Base-by-base conservation (phyloP, 495 filamentous ascomycete genomes). In the Evernia prunastri region DNA sequence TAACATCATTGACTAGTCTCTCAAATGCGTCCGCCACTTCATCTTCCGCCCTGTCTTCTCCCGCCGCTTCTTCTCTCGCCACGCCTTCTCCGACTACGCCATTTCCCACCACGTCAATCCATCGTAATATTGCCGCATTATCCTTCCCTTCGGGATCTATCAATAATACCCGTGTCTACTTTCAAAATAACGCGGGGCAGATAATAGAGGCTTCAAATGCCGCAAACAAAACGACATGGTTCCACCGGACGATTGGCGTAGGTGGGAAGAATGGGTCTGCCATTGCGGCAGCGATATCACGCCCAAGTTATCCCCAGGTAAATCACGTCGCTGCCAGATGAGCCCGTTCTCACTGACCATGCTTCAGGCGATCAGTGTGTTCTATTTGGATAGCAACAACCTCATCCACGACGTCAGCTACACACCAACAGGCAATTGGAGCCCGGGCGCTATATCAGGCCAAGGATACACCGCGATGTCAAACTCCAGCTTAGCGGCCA, bases 271-370 rank as follows among this genome's bases (percentile, higher is more conserved):
- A 67, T 59, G 64, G 63, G 20, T 63, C 67, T 61, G 62, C 69
- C 23, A 66, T 71, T 8, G 69, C 69, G 29, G 69, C 68, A 59
- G 69, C 69, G 33, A 65, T 69, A 23, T 69, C 69, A 35, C 69
- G 65, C 37, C 63, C 59, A n/a, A 59, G 49, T 25, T 65, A 47
- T 40, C 51, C 69, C n/a, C 59, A 61, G 20, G 68, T 66, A 64
- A 29, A 51, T 33, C 49, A 57, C 23, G 35, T 18, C 47, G 27
- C 47, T 54, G 42, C 42, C 35, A 49, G 40, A 40, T 51, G 17
- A 40, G 58, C 59, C 35, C 35, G 18, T 51, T 20, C n/a, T 56
- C 42, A 39, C 49, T 45, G 36, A 66, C 27, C 20, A 35, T 29
- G 37, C 37, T 63, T 29, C 43, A 71, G 67, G 64, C 57, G 45